Evolutionary conservation across 2,329 filamentous ascomycete species (phyloP), one percentile per base, ranked within the genome.

Genomic region (Chaetoscypha palmicola): DNA sequence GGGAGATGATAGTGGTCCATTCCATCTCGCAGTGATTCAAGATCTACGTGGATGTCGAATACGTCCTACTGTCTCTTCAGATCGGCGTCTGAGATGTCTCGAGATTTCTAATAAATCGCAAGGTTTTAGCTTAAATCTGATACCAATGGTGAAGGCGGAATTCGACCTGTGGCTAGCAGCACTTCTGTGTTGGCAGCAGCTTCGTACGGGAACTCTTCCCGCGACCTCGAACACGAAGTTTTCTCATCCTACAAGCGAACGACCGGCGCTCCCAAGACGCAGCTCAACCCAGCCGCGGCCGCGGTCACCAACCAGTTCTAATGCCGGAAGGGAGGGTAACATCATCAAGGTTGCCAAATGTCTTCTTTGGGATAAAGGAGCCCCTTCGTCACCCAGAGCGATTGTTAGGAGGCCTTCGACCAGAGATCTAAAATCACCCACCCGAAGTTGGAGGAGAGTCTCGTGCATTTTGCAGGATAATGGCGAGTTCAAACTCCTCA

Each of bases 301-400:
- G n/a, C 66, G 66, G 12, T 59, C 58, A 19, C 70, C 14, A 48
- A 66, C 66, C 11, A 58, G 58, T 16, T 47, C 56, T 17, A 51
- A 90, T 81, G 59, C 81, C 86, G 52, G 76, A 76, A 92, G 83
- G 59, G 83, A 88, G 50, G 77, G 79, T 3, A 80, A 84, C 43
- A 92, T 97, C 53, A 97, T 97, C 69, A 98, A 97, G 62, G 87
- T 96, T 37, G 92, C 89, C 43, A 90, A 89, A 60, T 78, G 95
- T 60, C 81, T 89, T 59, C 73, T 94, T 36, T 96, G 90, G 91
- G 89, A 97, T 65, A 92, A 85, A 61, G 83, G 81, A 1, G 59
- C 68, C 5, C 71, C 77, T 4, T 46, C 53, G 30, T 58, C 73
- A 28, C 76, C 79, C 4, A 67, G 70, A 34, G 69, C 76, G 14